Evolutionary conservation across 2,329 filamentous ascomycete genomes (phyloP), one percentile per base, ranked within the genome.

Genomic region (Colletotrichum endophyticum): DNA sequence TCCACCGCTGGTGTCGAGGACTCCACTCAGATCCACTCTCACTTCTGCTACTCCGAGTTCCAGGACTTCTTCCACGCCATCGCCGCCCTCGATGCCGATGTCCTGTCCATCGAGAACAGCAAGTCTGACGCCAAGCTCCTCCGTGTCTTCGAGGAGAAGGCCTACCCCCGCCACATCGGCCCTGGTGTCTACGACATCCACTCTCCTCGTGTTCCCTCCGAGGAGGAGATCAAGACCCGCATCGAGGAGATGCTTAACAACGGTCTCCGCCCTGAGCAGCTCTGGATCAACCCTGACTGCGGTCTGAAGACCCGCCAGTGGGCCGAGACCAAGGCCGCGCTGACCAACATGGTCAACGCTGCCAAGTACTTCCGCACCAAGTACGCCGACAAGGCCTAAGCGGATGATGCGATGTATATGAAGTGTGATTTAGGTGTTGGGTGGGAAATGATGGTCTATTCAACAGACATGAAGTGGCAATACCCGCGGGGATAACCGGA

Each of bases 11-110:
- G 96, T 86, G 96, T 99, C 78, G 89, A 96, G 89, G 95, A 99
- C 88, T 95, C 94, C 76, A 99, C 97, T 81, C 97, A 99, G 92
- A 98, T 99, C 87, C 97, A 99, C 94, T 98, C 96, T 79, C 97
- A 99, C 92, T 99, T 99, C 95, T 99, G 97, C 89, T 99, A 99
- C 94, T 99, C 97, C 70, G 97, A 99, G 92, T 99, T 99, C 95
- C 97, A 99, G 91, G 97, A 99, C 92, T 99, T 99, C 93, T 99
- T 99, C 96, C 95, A 99, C 89, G 97, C 97, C 89, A 99, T 99
- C 83, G 95, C 97, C 80, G 96, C 97, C 78, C 94, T 99, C 80
- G 97, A 99, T 86, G 96, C 97, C 79, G 97, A 99, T 88, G 97
- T 99, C 79, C 94, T 99, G 84, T 98, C 95, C 85, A 99, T 99